Evolutionary conservation across 2,329 filamentous ascomycete genomes (phyloP).

Genomic region (Botrytis fragariae): DNA sequence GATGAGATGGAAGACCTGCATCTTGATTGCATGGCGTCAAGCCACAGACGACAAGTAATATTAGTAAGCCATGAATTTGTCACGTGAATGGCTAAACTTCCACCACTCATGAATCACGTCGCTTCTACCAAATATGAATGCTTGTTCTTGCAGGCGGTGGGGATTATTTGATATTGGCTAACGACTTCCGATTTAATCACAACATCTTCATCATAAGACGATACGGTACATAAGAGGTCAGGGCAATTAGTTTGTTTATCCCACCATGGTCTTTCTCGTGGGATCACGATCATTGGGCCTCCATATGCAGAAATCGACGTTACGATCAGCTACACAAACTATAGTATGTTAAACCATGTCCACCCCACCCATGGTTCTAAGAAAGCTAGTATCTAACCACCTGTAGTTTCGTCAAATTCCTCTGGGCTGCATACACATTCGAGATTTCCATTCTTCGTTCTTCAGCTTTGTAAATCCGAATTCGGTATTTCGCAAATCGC

Average conservation of each 20-base stretch:
- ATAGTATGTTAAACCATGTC: neutral
- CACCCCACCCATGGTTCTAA: neutral
- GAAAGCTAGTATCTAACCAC: neutral
- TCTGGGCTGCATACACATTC: neutral
- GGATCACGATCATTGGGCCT: neutral
- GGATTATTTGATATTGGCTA: neutral
- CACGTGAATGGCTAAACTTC: neutral
- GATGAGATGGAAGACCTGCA: neutral
- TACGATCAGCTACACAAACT: neutral
- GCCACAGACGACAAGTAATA: neutral
- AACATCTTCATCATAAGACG: neutral
- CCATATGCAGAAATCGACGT: neutral
- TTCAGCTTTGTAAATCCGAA: neutral
- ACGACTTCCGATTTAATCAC: neutral
- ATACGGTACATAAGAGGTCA: neutral
- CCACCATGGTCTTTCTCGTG: neutral
- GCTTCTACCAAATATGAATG: neutral
- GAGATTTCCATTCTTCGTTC: neutral
- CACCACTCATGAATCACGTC: neutral
- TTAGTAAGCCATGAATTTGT: neutral
- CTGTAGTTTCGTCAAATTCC: neutral
- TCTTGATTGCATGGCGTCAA: slow-evolving; percentile 1
- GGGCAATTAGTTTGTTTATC: neutral
- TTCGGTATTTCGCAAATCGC: neutral
- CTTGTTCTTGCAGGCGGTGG: neutral